Evolutionary conservation across 2,329 filamentous ascomycete genomes (phyloP).

Genomic region (Pseudogymnoascus sp.): DNA sequence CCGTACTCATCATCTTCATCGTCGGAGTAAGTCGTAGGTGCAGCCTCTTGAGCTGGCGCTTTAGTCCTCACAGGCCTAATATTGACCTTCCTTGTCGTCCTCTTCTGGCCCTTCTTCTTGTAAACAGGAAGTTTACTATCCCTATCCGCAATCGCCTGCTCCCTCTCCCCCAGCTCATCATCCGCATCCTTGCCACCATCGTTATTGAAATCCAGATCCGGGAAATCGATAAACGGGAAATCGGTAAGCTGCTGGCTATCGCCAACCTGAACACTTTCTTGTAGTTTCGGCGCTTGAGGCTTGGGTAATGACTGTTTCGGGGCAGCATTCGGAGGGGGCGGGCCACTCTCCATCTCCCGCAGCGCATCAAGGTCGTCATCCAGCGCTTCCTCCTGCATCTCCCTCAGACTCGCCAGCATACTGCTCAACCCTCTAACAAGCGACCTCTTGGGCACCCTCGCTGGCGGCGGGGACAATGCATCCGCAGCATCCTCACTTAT

Average conservation of each 20-base stretch:
- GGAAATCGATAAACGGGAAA: conserved; percentile 53
- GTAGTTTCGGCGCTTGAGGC: conserved; percentile 12
- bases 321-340: conserved; percentile 20
- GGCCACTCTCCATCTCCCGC: conserved; percentile 54
- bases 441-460: conserved; percentile 50
- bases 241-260: conserved; percentile 41
- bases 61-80: conserved; percentile 49
- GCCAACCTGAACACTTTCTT: conserved; percentile 35
- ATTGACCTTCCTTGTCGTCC: conserved; percentile 63
- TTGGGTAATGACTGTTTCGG: conserved; percentile 15
- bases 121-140: conserved; percentile 54
- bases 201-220: not conserved
- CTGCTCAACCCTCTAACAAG: conserved; percentile 65
- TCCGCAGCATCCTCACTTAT: conserved; percentile 51
- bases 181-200: conserved; percentile 40
- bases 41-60: conserved; percentile 34
- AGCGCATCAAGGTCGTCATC: conserved; percentile 71
- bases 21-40: conserved; percentile 25
- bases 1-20: conserved; percentile 30
- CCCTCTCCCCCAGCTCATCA: conserved; percentile 40
- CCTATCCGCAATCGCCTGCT: conserved; percentile 34
- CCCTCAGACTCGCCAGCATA: conserved; percentile 63
- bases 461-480: conserved; percentile 36
- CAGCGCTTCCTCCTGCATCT: conserved; percentile 60
- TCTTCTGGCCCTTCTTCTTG: conserved; percentile 81